Conservation (phyloP, 805 yeast genomes). For the Clavispora asparagi region DNA sequence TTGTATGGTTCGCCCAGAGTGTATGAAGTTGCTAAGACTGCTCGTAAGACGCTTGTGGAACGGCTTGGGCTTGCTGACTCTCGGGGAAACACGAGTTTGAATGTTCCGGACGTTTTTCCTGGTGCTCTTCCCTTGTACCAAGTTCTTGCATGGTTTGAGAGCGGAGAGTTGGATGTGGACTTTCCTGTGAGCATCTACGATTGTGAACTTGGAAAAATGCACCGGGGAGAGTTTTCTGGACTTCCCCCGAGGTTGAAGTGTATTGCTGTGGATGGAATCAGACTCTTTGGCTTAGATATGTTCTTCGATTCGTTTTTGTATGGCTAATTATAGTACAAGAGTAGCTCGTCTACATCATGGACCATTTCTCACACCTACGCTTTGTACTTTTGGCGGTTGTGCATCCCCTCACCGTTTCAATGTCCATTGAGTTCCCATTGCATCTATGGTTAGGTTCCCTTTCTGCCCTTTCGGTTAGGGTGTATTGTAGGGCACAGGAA, state of each 20-base stretch:
- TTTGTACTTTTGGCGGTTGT: no score
- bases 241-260: slow-evolving; percentile 17
- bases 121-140: slow-evolving; percentile 49
- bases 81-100: slow-evolving; percentile 8
- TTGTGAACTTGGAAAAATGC: slow-evolving; percentile 16
- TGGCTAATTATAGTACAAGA: neutral
- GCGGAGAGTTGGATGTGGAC: slow-evolving; percentile 18
- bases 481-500: no score
- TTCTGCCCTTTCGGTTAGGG: no score
- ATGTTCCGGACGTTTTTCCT: slow-evolving; percentile 42
- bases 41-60: slow-evolving; percentile 8
- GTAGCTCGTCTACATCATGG: no score
- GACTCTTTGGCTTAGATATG: slow-evolving; percentile 40
- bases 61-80: neutral
- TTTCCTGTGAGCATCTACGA: slow-evolving; percentile 11
- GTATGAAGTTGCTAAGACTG: slow-evolving; percentile 15
- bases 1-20: slow-evolving; percentile 7
- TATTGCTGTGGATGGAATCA: slow-evolving; percentile 35
- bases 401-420: no score
- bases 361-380: no score
- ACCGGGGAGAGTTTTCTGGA: slow-evolving; percentile 18
- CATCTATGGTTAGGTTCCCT: no score
- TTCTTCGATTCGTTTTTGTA: slow-evolving; percentile 20
- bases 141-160: slow-evolving; percentile 29
- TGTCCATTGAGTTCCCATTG: no score